A percentile compares a stretch with the other conserved stretches of the same genome.
phyloP scores from a whole-genome alignment of 495 filamentous ascomycete species.

The Terfezia claveryi region DNA sequence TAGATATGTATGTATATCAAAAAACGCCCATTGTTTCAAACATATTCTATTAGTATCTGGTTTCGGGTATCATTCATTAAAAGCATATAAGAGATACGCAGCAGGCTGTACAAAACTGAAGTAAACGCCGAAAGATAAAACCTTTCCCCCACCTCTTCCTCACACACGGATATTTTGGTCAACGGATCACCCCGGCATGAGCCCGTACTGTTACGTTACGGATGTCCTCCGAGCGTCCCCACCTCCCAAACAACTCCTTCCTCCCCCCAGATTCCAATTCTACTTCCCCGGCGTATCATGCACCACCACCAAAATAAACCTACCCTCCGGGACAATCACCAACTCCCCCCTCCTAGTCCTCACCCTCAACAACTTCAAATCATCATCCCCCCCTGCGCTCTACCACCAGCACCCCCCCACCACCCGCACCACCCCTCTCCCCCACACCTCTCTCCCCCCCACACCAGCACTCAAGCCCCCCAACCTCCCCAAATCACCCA shows the following conservation, averaged over 20 bases:
- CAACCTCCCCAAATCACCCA: background rate
- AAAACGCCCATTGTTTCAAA: too few relatives aligned
- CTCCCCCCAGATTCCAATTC: background rate
- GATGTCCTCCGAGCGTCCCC: background rate
- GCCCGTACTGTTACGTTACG: too few relatives aligned
- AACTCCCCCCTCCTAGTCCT: conserved; percentile 32
- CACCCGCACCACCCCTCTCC: background rate
- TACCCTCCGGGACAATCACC: conserved; percentile 31
- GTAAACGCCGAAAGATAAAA: too few relatives aligned
- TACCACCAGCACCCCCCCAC: background rate
- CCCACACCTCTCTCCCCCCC: background rate
- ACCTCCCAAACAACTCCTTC: background rate
- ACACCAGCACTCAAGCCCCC: background rate
- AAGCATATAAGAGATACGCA: too few relatives aligned
- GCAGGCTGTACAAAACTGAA: too few relatives aligned
- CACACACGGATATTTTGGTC: too few relatives aligned
- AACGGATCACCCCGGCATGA: too few relatives aligned
- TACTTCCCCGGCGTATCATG: conserved; percentile 17
- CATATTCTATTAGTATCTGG: too few relatives aligned
- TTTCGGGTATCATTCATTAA: too few relatives aligned
- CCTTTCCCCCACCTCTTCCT: too few relatives aligned
- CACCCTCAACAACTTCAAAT: conserved; percentile 13
- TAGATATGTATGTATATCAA: too few relatives aligned
- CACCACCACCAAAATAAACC: conserved; percentile 17
- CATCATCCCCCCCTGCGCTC: conserved; percentile 9